These are phyloP conservation scores for Venturia asperata DNA, from an alignment of 2,329 filamentous ascomycete genomes.

Conservation along the genomic window DNA sequence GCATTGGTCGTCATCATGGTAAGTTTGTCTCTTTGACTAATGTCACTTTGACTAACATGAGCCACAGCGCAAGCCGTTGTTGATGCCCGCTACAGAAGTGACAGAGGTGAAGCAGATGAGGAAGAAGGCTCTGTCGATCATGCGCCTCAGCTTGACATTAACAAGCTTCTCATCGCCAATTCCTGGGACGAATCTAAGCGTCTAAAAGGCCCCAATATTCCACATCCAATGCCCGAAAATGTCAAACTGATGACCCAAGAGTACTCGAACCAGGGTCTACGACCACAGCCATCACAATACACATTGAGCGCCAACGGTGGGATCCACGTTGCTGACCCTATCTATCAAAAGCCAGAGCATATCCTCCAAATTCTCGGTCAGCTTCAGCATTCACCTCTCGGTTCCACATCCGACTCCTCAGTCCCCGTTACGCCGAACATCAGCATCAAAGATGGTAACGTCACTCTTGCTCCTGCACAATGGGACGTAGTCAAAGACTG, in stretches of 20 bases:
- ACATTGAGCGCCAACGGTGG: neutral
- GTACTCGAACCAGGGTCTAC: neutral
- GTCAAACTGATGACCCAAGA: neutral
- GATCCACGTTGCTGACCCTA: neutral
- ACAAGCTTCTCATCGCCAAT: neutral
- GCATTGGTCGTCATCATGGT: neutral
- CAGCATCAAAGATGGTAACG: neutral
- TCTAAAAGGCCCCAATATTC: neutral
- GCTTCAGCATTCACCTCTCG: neutral
- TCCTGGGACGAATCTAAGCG: constrained; percentile 8
- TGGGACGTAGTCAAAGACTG: constrained; percentile 13
- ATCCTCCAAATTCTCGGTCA: neutral
- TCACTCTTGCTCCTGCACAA: neutral
- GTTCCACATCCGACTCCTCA: neutral
- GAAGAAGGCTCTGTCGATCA: neutral
- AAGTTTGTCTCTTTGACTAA: neutral
- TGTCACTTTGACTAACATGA: neutral
- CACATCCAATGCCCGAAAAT: neutral
- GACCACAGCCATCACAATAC: neutral
- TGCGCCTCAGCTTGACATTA: neutral
- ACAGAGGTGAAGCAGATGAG: neutral
- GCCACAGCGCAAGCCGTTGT: neutral
- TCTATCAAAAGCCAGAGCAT: constrained; percentile 6
- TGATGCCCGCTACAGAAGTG: neutral
- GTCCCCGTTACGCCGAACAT: neutral